Evolutionary conservation across 148 eudicot species (phyloP).

Genomic region (Silene uniflora): DNA sequence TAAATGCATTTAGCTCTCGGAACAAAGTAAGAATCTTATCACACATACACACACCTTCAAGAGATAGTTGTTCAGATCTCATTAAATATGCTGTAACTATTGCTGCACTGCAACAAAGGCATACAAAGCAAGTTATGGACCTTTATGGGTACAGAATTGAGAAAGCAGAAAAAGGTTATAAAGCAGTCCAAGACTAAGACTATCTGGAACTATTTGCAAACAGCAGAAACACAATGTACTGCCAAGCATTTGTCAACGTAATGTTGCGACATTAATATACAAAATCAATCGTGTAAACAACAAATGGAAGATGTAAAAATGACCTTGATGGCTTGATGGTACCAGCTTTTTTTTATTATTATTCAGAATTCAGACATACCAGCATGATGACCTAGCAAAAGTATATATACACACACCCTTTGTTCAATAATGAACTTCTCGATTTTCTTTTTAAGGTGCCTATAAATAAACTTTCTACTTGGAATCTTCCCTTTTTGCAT

Average conservation of each 20-base stretch:
- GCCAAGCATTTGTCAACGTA: neutral
- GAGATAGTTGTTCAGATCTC: constrained; percentile 79
- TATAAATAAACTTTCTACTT: neutral
- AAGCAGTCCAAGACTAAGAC: neutral
- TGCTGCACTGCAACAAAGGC: constrained; percentile 82
- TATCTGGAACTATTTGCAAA: constrained; percentile 8
- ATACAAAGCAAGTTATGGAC: constrained; percentile 41
- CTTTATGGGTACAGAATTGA: constrained; percentile 20
- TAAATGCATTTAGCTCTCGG: constrained; percentile 9
- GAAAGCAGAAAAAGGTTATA: constrained; percentile 25
- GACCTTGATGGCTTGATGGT: neutral
- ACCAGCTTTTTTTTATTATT: no score
- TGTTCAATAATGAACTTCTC: no score
- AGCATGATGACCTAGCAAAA: no score
- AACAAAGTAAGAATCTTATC: neutral
- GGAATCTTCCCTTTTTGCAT: no score
- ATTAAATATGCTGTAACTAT: constrained; percentile 88
- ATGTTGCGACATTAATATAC: neutral
- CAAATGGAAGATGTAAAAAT: neutral
- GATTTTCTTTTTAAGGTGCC: no score
- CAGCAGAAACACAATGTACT: neutral
- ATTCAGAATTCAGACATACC: no score
- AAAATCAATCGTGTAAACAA: neutral
- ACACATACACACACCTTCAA: constrained; percentile 57
- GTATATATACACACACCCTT: no score